Percentiles rank a stretch among this genome's conserved stretches.
Evolutionary conservation across 306 rosid species (phyloP).

Genomic region (Malus sylvestris): DNA sequence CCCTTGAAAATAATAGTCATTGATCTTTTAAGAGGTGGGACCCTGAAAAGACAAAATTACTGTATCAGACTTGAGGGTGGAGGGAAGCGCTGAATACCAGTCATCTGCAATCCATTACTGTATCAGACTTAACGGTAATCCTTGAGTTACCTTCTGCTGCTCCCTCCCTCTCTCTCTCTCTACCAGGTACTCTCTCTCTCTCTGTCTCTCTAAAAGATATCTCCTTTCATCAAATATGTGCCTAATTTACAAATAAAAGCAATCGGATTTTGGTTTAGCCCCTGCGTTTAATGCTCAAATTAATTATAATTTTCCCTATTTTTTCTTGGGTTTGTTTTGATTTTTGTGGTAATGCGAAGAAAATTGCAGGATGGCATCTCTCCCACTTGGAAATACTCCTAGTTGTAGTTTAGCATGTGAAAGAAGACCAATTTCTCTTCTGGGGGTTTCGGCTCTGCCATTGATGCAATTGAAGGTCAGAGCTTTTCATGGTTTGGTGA

Average conservation of each 20-base stretch:
- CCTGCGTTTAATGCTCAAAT: background rate
- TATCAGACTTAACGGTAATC: background rate
- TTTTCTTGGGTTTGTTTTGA: background rate
- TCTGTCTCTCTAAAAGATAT: background rate
- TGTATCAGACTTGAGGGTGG: background rate
- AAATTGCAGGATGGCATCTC: slow-evolving; percentile 39
- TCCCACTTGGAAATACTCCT: slow-evolving; percentile 26
- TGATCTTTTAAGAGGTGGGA: background rate
- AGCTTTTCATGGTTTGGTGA: slow-evolving; percentile 25
- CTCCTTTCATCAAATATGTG: background rate
- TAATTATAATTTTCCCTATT: background rate
- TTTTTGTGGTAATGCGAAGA: slow-evolving; percentile 5
- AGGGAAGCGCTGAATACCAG: background rate
- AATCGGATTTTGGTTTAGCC: background rate
- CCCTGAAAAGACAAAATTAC: background rate
- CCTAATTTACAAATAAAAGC: background rate
- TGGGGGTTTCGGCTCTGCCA: slow-evolving; percentile 45
- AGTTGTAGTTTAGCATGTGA: slow-evolving; percentile 31
- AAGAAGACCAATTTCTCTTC: slow-evolving; percentile 23
- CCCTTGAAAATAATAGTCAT: background rate
- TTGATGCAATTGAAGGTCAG: slow-evolving; percentile 20
- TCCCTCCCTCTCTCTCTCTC: background rate
- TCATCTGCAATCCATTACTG: slow-evolving; percentile 8
- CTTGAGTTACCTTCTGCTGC: background rate
- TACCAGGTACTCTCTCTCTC: background rate